Conservation (phyloP, 2,329 filamentous ascomycete species). For the Colletotrichum camelliae region DNA sequence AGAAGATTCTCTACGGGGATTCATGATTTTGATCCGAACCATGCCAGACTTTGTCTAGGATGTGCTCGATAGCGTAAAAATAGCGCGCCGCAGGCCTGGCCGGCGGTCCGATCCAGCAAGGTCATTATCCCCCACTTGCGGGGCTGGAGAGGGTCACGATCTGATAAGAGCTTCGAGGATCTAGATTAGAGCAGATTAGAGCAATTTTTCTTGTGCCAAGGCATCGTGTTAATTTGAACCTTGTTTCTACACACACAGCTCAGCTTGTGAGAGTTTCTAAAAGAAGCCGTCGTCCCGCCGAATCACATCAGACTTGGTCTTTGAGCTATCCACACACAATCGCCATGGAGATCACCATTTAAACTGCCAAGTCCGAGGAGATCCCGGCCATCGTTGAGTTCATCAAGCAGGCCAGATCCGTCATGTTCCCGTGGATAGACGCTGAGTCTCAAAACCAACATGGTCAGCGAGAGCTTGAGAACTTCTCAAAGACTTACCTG, state of each 20-base stretch:
- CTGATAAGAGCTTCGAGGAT: not conserved
- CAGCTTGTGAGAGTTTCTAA: too few species aligned
- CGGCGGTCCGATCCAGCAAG: not conserved
- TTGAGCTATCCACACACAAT: rapidly evolving
- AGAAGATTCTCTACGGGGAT: not conserved
- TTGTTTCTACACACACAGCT: not conserved
- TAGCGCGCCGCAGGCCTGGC: not conserved
- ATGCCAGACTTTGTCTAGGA: not conserved
- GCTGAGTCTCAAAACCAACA: constrained; percentile 18
- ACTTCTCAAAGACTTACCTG: constrained; percentile 27
- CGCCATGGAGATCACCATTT: constrained; percentile 19
- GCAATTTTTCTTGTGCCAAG: not conserved
- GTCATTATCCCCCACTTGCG: not conserved
- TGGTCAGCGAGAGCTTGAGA: constrained; percentile 23
- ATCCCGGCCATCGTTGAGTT: constrained; percentile 28
- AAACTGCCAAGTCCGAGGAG: constrained; percentile 20
- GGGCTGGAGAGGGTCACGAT: not conserved
- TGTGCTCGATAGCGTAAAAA: not conserved
- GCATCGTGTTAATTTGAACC: not conserved
- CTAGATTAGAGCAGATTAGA: not conserved
- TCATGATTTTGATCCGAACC: not conserved
- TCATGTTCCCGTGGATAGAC: constrained; percentile 33
- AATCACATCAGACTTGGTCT: rapidly evolving
- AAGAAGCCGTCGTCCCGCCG: too few species aligned
- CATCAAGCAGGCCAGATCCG: constrained; percentile 26